Evolutionary conservation across 768 basidiomycete genomes (phyloP), one percentile per base, ranked within the genome.

Genomic region (Sarcodon sp.): DNA sequence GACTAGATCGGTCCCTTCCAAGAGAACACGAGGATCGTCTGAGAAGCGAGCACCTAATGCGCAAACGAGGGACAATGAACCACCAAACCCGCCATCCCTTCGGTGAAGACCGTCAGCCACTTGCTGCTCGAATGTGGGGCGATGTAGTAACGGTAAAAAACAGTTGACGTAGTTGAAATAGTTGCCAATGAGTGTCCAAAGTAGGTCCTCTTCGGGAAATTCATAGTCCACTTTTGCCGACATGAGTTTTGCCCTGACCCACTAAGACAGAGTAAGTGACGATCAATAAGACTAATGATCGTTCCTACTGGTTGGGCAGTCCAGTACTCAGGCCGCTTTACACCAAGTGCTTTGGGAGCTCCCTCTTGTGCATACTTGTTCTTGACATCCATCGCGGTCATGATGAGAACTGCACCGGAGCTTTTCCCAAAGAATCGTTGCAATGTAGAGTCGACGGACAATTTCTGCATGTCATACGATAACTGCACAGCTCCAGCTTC

Each of bases 31-130:
- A 0, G 64, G 61, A 56, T 78, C 72, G 46, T 72, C 61, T n/a
- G 64, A 59, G 46, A 55, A 69, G 31, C 73, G 61, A 1, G 70
- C 55, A 3, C 67, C 76, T 46, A 70, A 55, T 6, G 77, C 76
- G 52, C 72, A 73, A 0, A 84, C 69, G 46, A 79, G 62, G 10
- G 83, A 62, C 9, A 82, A 65, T 5, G 70, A 67, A 2, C 61
- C 63, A 0, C 69, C 69, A 56, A 84, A 85, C 3, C 59, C 55
- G 7, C 54, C 49, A 47, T 73, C 65, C 4, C 53, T 55, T 13
- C 61, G 53, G 53, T 73, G 66, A 21, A 69, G 52, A 0, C 65
- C 63, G 1, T 59, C 58, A 5, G 52, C 53, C 35, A 69, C 57
- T 13, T 63, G 59, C n/a, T 55, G 52, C 11, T 68, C 61, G 54